Evolutionary conservation across 768 basidiomycete species (phyloP).

Genomic region (Macrolepiota dolichaula): DNA sequence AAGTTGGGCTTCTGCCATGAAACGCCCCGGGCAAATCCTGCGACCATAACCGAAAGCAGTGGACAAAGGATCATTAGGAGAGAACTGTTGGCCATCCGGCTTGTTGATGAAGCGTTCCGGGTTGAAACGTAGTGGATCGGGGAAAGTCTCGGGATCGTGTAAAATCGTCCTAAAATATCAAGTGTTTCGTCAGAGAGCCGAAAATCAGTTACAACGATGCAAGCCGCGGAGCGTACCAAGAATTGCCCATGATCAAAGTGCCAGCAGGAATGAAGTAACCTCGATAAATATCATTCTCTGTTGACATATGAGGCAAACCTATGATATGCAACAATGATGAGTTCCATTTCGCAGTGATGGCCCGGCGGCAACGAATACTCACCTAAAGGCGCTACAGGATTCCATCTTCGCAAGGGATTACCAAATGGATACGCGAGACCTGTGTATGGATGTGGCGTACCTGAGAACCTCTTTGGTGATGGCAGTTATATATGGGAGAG

Average conservation of each 20-base stretch:
- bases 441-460: conserved; percentile 12
- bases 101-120: conserved; percentile 43
- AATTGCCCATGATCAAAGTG: conserved; percentile 38
- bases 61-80: conserved; percentile 31
- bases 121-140: conserved; percentile 44
- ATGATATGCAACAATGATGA: not conserved
- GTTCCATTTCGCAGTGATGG: not conserved
- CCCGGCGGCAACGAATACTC: not conserved
- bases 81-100: conserved; percentile 24
- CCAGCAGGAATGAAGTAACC: conserved; percentile 44
- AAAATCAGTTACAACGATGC: not conserved
- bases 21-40: conserved; percentile 46
- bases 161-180: conserved; percentile 40
- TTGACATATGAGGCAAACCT: conserved; percentile 36
- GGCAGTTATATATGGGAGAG: conserved; percentile 40
- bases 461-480: conserved; percentile 36
- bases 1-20: conserved; percentile 40
- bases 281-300: conserved; percentile 39
- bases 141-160: conserved; percentile 42
- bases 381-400: conserved; percentile 29
- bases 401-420: conserved; percentile 21
- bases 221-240: conserved; percentile 26
- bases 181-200: not conserved
- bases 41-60: conserved; percentile 41
- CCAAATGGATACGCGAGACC: not conserved